Evolutionary conservation across 768 basidiomycete species (phyloP), one percentile per base, ranked within the genome.

Genomic region (Cystofilobasidium capitatum): DNA sequence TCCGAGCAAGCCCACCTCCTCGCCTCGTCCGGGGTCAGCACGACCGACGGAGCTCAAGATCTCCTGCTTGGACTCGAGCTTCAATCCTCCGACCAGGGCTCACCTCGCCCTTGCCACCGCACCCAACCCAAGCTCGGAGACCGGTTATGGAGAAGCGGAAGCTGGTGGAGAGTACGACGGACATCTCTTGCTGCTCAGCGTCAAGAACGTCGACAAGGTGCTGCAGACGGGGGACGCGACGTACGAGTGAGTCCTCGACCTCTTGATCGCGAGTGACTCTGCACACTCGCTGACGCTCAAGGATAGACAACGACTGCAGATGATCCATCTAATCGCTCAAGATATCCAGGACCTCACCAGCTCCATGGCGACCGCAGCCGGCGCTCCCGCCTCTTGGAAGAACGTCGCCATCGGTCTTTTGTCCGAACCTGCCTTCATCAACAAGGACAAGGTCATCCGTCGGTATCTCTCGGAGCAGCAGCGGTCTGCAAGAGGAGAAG

Each of bases 181-280:
- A 16, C 55, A 55, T 36, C 35, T 69, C 20, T 33, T 69, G 33
- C 36, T 69, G 29, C 45, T 69, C 20, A 58, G 54, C 14, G 68
- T 61, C n/a, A 69, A 60, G 62, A 69, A 69, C 26, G 68, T 69
- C 13, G 68, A 69, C 31, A 69, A 69, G 62, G 26, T n/a, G 36
- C 39, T 69, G 9, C 22, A 42, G 39, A 40, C 31, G 16, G 58
- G 62, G n/a, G 68, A 69, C 35, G 68, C 68, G 16, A 31, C n/a
- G 16, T 69, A 54, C 22, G 63, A 69, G 68, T 69, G 58, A 58
- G 68, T 45, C 16, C 8, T 44, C 39, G n/a, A 51, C 47, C n/a
- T 31, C 45, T 24, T 26, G 33, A 8, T 58, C 37, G 12, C 24
- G 17, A 2, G 12, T 17, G 4, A 24, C n/a, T 35, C 35, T 26